phyloP scores from a whole-genome alignment of 2,329 filamentous ascomycete species.

The Trichophyton equinum region DNA sequence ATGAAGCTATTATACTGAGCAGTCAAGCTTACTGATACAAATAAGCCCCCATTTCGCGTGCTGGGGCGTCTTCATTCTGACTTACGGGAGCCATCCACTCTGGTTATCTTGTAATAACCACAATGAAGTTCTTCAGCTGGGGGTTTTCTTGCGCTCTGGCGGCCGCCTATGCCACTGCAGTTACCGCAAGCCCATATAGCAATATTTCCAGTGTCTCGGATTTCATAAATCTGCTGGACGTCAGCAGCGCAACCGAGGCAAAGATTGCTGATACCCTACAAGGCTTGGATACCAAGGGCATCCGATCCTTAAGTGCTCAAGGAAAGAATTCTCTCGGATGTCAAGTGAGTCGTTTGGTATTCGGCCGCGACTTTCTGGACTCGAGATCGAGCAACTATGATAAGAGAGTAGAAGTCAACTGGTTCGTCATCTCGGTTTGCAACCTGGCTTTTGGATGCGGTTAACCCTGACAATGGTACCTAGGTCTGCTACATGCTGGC shows the following conservation, averaged over 20 bases:
- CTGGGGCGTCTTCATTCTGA: too few relatives aligned
- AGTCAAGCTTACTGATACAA: too few relatives aligned
- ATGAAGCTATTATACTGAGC: too few relatives aligned
- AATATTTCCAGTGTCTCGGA: neutral
- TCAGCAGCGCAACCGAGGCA: neutral
- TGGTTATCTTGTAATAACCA: too few relatives aligned
- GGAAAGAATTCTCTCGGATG: neutral
- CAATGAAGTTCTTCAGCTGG: too few relatives aligned
- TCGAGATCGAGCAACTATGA: neutral
- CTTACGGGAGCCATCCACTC: too few relatives aligned
- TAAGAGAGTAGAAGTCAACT: neutral
- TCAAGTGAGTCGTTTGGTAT: neutral
- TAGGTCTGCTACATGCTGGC: conserved; percentile 1
- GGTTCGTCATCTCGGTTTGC: neutral
- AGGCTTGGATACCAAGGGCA: too few relatives aligned
- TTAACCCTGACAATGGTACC: neutral
- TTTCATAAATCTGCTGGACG: neutral
- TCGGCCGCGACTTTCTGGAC: neutral
- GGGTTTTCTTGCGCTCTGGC: too few relatives aligned
- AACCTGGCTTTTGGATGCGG: too few relatives aligned
- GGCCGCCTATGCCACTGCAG: neutral
- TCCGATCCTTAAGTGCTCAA: neutral
- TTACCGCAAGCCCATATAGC: neutral
- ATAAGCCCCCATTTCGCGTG: too few relatives aligned
- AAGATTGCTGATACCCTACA: too few relatives aligned